phyloP scores from a whole-genome alignment of 2,329 filamentous ascomycete genomes.

The Cryphonectria radicalis region DNA sequence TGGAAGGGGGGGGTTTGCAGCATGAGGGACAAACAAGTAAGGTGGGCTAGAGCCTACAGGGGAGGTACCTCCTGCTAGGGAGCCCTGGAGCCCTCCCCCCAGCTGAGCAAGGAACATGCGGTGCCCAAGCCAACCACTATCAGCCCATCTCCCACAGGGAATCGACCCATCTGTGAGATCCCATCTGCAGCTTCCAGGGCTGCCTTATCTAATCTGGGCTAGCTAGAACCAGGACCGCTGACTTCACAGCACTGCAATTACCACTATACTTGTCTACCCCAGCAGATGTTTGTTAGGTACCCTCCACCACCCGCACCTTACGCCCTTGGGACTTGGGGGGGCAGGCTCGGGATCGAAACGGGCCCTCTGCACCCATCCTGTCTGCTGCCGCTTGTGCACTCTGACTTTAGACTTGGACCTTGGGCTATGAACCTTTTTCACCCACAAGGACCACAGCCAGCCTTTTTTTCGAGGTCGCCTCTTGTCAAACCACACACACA shows the following conservation, averaged over 20 bases:
- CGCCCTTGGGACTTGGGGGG: conserved; percentile 1
- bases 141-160: conserved; percentile 6
- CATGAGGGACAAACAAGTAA: neutral
- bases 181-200: neutral
- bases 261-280: neutral
- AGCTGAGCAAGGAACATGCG: conserved; percentile 1
- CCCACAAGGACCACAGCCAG: neutral
- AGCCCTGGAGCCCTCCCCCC: neutral
- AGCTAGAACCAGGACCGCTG: conserved; percentile 11
- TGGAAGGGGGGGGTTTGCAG: neutral
- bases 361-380: neutral
- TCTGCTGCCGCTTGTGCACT: conserved; percentile 9
- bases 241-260: neutral
- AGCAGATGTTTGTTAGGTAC: neutral
- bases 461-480: conserved; percentile 1
- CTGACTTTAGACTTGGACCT: neutral
- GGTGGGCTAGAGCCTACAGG: neutral
- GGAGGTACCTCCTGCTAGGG: conserved; percentile 2
- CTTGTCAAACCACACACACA: conserved; percentile 10
- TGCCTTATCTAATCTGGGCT: conserved; percentile 14
- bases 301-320: conserved; percentile 7
- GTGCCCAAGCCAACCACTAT: neutral
- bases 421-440: neutral
- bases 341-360: conserved; percentile 1
- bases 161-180: conserved; percentile 9